Evolutionary conservation across 129 eudicot species (phyloP).

Genomic region (Centella asiatica): DNA sequence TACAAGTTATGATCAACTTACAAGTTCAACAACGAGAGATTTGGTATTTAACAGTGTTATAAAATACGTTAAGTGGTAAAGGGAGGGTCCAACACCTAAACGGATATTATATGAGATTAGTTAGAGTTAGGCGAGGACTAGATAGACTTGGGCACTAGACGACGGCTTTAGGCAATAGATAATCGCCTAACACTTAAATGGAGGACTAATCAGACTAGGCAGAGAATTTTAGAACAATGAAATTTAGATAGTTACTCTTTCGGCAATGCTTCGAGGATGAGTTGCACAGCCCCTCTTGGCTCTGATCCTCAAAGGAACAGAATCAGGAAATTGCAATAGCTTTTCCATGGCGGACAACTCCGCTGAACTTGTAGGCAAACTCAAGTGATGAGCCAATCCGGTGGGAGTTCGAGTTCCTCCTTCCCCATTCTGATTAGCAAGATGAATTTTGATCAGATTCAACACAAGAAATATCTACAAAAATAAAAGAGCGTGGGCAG

Average conservation of each 20-base stretch:
- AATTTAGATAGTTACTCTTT: slow-evolving; percentile 44
- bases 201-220: no score
- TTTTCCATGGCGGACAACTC: slow-evolving; percentile 57
- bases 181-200: no score
- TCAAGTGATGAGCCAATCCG: slow-evolving; percentile 67
- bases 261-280: slow-evolving; percentile 96
- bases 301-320: slow-evolving; percentile 56
- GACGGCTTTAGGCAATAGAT: not conserved
- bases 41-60: no score
- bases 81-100: no score
- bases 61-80: no score
- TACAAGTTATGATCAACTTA: not conserved
- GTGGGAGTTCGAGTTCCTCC: slow-evolving; percentile 42
- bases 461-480: not conserved
- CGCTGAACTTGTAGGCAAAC: slow-evolving; percentile 58
- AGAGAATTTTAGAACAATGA: no score
- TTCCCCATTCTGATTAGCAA: slow-evolving; percentile 30
- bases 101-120: no score
- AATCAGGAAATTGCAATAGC: slow-evolving; percentile 43
- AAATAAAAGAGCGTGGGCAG: no score
- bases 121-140: no score
- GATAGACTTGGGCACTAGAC: no score
- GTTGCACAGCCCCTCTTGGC: slow-evolving; percentile 97
- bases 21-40: not conserved
- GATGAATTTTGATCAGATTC: not conserved